Conservation (phyloP, 768 basidiomycete species). For the Coprinopsis marcescibilis region DNA sequence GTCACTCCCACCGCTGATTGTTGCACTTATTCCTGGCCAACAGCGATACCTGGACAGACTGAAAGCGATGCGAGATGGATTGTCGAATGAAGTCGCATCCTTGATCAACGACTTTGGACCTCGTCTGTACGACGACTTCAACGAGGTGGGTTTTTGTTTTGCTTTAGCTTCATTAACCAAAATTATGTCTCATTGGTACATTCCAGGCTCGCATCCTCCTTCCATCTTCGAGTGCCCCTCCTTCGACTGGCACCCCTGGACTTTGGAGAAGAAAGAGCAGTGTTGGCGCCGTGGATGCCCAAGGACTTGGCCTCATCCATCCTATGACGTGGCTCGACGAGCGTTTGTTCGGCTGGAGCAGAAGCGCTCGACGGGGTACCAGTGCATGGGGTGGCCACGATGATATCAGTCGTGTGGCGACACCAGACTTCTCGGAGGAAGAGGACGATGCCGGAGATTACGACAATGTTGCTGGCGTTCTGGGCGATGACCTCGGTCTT, state of each 20-base stretch:
- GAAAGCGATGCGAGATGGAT: constrained; percentile 62
- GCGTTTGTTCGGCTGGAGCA: constrained; percentile 87
- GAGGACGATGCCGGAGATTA: constrained; percentile 90
- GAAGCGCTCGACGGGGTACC: constrained; percentile 70
- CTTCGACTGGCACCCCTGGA: constrained; percentile 68
- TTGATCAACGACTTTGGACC: constrained; percentile 88
- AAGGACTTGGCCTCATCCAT: constrained; percentile 79
- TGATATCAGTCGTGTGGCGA: constrained; percentile 57
- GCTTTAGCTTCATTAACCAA: constrained; percentile 1
- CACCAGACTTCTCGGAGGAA: constrained; percentile 77
- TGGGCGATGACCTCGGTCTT: constrained; percentile 50
- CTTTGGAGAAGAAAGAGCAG: constrained; percentile 78
- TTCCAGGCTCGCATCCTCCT: constrained; percentile 70
- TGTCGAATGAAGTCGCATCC: constrained; percentile 80
- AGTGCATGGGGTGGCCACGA: constrained; percentile 71
- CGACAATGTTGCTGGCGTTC: constrained; percentile 74
- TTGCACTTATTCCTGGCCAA: constrained; percentile 86
- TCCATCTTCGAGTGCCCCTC: constrained; percentile 81
- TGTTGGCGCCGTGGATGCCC: constrained; percentile 78
- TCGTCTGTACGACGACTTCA: constrained; percentile 79
- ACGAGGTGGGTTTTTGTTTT: constrained; percentile 47
- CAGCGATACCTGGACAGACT: constrained; percentile 73
- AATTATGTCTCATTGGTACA: constrained; percentile 8
- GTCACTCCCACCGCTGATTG: constrained; percentile 83
- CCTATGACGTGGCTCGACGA: constrained; percentile 97